Conservation (phyloP, 2,329 filamentous ascomycete genomes). For the Hypoxylon sp. region DNA sequence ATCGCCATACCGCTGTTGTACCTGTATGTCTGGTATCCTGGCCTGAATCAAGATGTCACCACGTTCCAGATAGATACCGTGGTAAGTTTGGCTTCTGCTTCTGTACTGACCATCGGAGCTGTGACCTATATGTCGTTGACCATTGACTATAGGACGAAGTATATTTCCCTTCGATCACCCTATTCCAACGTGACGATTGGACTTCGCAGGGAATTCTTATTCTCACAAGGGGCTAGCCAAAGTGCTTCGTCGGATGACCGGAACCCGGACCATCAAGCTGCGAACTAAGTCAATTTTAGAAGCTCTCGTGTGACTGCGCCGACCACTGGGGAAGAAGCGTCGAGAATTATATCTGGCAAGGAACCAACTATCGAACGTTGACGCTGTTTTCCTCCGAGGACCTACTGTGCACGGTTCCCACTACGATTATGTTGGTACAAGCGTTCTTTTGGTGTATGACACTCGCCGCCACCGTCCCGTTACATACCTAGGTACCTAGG, state of each 20-base stretch:
- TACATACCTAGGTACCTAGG: not conserved
- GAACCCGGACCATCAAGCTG: constrained; percentile 4
- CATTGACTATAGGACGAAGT: constrained; percentile 1
- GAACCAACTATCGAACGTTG: constrained; percentile 33
- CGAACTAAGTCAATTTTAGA: constrained; percentile 1
- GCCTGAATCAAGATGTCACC: constrained; percentile 18
- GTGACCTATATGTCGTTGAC: not conserved
- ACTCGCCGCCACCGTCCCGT: not conserved
- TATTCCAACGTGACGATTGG: constrained; percentile 20
- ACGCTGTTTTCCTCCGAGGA: constrained; percentile 33
- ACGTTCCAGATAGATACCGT: constrained; percentile 16
- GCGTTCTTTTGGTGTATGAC: constrained; percentile 21
- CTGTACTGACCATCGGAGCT: not conserved
- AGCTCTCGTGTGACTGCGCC: constrained; percentile 10
- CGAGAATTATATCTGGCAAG: constrained; percentile 11
- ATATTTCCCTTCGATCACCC: constrained; percentile 23
- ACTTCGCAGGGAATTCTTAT: constrained; percentile 10
- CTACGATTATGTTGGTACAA: constrained; percentile 19
- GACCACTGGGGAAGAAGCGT: constrained; percentile 15
- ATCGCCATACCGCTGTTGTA: constrained; percentile 19
- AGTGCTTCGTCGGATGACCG: constrained; percentile 17
- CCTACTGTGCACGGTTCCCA: constrained; percentile 10
- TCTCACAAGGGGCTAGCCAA: constrained; percentile 3
- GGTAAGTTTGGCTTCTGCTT: not conserved
- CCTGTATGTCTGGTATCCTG: constrained; percentile 16